Conservation (phyloP, 192 early-diverging fungal species). For the Podochytrium sp. region DNA sequence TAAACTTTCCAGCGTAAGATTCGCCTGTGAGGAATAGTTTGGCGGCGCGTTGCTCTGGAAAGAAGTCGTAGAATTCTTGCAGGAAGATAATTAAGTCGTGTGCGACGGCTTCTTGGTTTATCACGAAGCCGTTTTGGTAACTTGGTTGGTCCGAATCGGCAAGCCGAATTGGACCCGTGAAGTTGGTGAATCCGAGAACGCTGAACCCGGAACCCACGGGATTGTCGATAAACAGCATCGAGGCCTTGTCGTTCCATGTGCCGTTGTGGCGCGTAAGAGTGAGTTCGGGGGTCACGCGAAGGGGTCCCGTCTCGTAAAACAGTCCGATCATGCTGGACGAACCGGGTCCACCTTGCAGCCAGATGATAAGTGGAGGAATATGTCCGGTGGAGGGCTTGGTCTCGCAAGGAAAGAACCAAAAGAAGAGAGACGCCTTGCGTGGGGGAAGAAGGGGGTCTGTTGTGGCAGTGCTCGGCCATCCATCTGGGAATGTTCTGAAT, state of each 20-base stretch:
- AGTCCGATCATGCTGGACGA: conserved; percentile 79
- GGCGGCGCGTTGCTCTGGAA: conserved; percentile 60
- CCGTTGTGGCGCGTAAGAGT: conserved; percentile 53
- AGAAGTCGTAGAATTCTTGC: conserved; percentile 67
- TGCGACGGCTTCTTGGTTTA: conserved; percentile 69
- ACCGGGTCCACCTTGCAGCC: conserved; percentile 86
- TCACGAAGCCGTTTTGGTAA: conserved; percentile 61
- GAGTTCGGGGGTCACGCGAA: conserved; percentile 56
- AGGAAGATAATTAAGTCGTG: conserved; percentile 72
- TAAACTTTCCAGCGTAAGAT: conserved; percentile 60
- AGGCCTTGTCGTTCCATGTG: conserved; percentile 73
- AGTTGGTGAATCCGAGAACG: conserved; percentile 20
- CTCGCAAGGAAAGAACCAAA: conserved; percentile 82
- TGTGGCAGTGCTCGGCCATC: background rate
- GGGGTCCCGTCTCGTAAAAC: conserved; percentile 75
- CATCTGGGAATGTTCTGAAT: conserved; percentile 1
- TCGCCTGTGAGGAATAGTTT: conserved; percentile 73
- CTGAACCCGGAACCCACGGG: conserved; percentile 77
- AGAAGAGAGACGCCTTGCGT: conserved; percentile 40
- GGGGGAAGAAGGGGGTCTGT: background rate
- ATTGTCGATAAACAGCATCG: conserved; percentile 79
- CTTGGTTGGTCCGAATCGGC: background rate
- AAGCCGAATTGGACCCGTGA: background rate
- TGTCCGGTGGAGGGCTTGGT: conserved; percentile 42
- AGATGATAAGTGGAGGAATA: conserved; percentile 70